Evolutionary conservation across 1,284 basidiomycete genomes (phyloP).

Genomic region (Ganoderma sinense): DNA sequence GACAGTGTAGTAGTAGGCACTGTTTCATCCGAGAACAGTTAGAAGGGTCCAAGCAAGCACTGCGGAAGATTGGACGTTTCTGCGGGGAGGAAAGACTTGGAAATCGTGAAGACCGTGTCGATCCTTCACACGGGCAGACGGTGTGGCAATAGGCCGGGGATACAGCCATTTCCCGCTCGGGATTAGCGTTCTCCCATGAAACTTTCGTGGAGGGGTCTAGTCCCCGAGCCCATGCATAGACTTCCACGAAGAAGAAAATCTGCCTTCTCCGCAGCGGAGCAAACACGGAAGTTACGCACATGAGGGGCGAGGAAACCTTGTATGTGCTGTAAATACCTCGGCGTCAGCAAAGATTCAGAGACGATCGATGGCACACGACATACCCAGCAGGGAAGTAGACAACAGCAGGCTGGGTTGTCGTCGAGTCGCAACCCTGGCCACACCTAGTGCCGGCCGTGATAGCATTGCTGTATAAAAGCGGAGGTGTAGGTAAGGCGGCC

Average conservation of each 20-base stretch:
- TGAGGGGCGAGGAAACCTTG: conserved; percentile 65
- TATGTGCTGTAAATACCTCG: conserved; percentile 55
- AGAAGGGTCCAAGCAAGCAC: neutral
- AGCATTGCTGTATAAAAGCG: conserved; percentile 50
- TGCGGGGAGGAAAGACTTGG: neutral
- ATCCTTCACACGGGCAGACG: neutral
- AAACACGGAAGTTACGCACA: conserved; percentile 33
- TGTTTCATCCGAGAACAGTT: conserved; percentile 1
- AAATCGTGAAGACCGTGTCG: neutral
- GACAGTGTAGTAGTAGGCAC: conserved; percentile 73
- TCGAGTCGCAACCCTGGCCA: conserved; percentile 54
- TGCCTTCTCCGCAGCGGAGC: neutral
- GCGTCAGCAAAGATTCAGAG: conserved; percentile 3
- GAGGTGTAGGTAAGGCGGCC: neutral
- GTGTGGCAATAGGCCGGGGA: neutral
- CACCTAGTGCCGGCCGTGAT: conserved; percentile 65
- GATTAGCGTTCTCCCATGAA: neutral
- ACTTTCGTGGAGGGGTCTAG: neutral
- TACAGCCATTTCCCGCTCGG: neutral
- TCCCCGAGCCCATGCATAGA: neutral
- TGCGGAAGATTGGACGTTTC: neutral
- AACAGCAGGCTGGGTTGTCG: conserved; percentile 53
- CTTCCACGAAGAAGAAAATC: neutral
- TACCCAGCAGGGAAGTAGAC: conserved; percentile 63
- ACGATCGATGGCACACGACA: conserved; percentile 11